Evolutionary conservation across 1,284 basidiomycete genomes (phyloP).

Genomic region (Pascua guehoae): DNA sequence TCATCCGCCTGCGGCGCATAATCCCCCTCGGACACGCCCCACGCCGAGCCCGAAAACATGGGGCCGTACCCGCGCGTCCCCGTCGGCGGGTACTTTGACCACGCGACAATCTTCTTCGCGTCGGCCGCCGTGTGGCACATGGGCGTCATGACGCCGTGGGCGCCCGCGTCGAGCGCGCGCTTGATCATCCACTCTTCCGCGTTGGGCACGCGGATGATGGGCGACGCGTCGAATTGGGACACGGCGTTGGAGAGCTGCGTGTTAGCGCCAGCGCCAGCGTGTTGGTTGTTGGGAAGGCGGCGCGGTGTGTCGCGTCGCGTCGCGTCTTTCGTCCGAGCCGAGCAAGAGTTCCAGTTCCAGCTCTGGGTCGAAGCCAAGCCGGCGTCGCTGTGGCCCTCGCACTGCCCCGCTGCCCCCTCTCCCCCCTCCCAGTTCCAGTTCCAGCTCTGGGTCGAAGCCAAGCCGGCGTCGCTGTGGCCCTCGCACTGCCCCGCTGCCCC

Average conservation of each 20-base stretch:
- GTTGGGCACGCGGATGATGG: constrained; percentile 42
- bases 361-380: too few species aligned
- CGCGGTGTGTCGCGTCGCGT: too few species aligned
- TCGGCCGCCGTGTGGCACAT: constrained; percentile 29
- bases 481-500: too few species aligned
- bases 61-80: constrained; percentile 28
- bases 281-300: not conserved
- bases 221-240: constrained; percentile 23
- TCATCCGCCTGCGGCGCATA: constrained; percentile 60
- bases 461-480: too few species aligned
- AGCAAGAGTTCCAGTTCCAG: too few species aligned
- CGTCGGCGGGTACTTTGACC: constrained; percentile 24
- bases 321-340: too few species aligned
- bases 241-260: constrained; percentile 25
- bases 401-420: too few species aligned
- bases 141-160: constrained; percentile 33
- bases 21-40: constrained; percentile 40
- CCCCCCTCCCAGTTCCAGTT: too few species aligned
- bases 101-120: constrained; percentile 19
- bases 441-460: too few species aligned
- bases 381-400: too few species aligned
- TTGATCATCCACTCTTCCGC: constrained; percentile 39
- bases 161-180: constrained; percentile 44
- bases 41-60: constrained; percentile 21
- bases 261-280: too few species aligned